phyloP scores from a whole-genome alignment of 164 flowering plant species.

The Echeveria elegans region DNA sequence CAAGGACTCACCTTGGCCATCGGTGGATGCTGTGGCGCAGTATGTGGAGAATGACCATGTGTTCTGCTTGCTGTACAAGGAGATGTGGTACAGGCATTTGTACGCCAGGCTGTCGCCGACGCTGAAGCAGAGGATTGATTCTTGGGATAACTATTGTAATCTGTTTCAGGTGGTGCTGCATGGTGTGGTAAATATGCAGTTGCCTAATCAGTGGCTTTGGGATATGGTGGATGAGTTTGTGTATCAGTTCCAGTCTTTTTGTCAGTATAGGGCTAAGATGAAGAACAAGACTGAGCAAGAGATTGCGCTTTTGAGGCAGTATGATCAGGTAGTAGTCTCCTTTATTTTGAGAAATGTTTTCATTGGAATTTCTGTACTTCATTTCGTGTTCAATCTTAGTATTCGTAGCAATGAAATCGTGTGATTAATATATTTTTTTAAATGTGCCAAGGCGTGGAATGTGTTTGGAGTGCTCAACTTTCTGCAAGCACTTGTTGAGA shows the following conservation, averaged over 20 bases:
- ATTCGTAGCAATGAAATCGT: too few relatives aligned
- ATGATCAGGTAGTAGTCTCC: slow-evolving; percentile 50
- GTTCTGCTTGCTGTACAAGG: slow-evolving; percentile 83
- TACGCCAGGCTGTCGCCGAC: slow-evolving; percentile 77
- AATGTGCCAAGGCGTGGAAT: slow-evolving; percentile 68
- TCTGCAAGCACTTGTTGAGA: slow-evolving; percentile 98
- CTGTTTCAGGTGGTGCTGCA: slow-evolving; percentile 83
- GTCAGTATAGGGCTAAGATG: slow-evolving; percentile 95
- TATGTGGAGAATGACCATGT: slow-evolving; percentile 93
- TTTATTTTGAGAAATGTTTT: not conserved
- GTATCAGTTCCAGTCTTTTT: slow-evolving; percentile 92
- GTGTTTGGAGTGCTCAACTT: slow-evolving; percentile 94
- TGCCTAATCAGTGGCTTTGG: slow-evolving; percentile 99
- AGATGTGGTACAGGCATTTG: slow-evolving; percentile 96
- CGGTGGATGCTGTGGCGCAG: slow-evolving; percentile 76
- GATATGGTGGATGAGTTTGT: slow-evolving; percentile 99
- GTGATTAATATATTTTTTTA: too few relatives aligned
- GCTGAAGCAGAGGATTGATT: slow-evolving; percentile 70
- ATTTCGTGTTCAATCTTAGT: too few relatives aligned
- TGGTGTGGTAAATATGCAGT: slow-evolving; percentile 92
- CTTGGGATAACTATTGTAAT: slow-evolving; percentile 90
- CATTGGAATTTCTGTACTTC: not conserved
- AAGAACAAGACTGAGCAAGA: slow-evolving; percentile 91
- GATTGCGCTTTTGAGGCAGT: slow-evolving; percentile 64
- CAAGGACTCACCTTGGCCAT: slow-evolving; percentile 93